Evolutionary conservation across 805 yeast species (phyloP), one percentile per base, ranked within the genome.

Genomic region (Hanseniaspora thailandica): DNA sequence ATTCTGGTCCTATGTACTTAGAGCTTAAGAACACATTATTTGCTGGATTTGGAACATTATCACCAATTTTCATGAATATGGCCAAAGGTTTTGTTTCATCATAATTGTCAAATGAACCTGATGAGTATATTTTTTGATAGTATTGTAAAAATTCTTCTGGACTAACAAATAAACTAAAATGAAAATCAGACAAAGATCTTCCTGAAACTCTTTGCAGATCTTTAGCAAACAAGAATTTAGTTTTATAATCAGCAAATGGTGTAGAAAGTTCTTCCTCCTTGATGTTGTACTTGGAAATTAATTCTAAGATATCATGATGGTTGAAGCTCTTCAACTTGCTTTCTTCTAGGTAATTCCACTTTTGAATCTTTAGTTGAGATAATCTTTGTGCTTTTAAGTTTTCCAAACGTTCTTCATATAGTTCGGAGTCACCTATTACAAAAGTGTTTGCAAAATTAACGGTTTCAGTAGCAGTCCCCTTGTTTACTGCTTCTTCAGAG

Each of bases 71-170:
- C 59, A 86, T 71, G 56, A 80, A 78, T 54, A 86, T 77, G 28
- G 86, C 90, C 60, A 83, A 77, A n/a, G 93, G 88, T 61, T 80
- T 77, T 63, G 80, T 75, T 62, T 83, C 88, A 60, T 76, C 77
- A 58, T 69, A 74, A 62, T 69, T 69, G 7, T 56, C 58, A 12
- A 61, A 55, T 49, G 60, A 64, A 23, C 72, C 71, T 19, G 66
- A 61, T 12, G 68, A 53, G 33, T 68, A 58, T 44, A 65, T 62
- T 6, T 55, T 52, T 19, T 58, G 54, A 47, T 59, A 67, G 53
- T 63, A 69, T 4, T 58, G 48, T 22, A 60, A 62, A 40, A 68
- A 63, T 3, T 60, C 59, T 6, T 49, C 19, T 12, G 69, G 71
- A 3, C 64, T 62, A 10, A 55, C 52, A 12, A 69, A 57, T 35